These are phyloP conservation scores for Porogramme epimiltina DNA, from an alignment of 1,284 basidiomycete species.

Conservation along the genomic window DNA sequence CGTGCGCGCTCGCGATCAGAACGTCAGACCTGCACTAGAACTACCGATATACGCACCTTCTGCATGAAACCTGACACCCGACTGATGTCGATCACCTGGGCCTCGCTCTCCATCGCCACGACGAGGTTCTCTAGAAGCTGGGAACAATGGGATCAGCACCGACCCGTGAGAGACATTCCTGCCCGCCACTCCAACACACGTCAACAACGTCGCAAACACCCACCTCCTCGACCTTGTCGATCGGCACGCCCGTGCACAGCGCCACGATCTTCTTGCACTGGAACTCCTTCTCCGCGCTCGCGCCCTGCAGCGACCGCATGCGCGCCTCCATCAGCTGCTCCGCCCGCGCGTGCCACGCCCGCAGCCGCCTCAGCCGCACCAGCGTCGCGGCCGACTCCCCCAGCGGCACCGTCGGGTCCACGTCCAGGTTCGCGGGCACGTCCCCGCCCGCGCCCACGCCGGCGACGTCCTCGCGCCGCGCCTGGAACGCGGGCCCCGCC, in stretches of 20 bases:
- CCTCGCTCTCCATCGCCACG: conserved; percentile 87
- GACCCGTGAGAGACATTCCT: neutral
- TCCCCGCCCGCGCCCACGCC: conserved; percentile 54
- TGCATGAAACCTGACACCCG: conserved; percentile 91
- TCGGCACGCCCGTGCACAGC: conserved; percentile 84
- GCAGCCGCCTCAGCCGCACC: conserved; percentile 73
- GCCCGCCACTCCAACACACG: neutral
- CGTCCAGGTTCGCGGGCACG: conserved; percentile 61
- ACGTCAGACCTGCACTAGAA: neutral
- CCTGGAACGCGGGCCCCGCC: conserved; percentile 62
- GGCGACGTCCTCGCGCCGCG: conserved; percentile 62
- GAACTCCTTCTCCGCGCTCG: conserved; percentile 83
- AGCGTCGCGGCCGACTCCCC: conserved; percentile 60
- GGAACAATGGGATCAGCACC: neutral
- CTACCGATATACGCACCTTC: conserved; percentile 47
- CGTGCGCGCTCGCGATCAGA: conserved; percentile 11
- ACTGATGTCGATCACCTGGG: conserved; percentile 81
- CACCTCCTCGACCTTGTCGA: conserved; percentile 89
- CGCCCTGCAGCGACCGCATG: conserved; percentile 73
- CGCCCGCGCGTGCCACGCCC: conserved; percentile 81
- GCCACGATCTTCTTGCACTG: conserved; percentile 92
- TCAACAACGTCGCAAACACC: conserved; percentile 37
- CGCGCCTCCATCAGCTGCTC: conserved; percentile 73
- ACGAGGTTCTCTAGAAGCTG: conserved; percentile 89
- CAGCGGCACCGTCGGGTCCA: conserved; percentile 67